phyloP scores from a whole-genome alignment of 805 yeast species.

The Zygosaccharomyces kombuchaensis region DNA sequence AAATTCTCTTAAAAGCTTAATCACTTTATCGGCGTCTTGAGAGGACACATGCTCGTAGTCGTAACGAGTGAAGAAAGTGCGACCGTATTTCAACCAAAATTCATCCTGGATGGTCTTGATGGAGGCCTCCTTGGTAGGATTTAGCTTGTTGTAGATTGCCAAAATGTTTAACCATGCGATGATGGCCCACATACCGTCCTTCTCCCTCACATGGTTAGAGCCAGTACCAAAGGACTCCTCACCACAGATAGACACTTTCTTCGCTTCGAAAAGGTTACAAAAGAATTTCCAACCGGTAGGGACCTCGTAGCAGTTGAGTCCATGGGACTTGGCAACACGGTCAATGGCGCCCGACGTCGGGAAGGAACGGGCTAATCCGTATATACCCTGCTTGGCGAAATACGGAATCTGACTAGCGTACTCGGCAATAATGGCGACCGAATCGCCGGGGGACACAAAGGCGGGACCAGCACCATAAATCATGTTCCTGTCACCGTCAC shows the following conservation, averaged over 20 bases:
- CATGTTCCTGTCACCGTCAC: conserved; percentile 99
- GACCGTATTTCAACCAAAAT: conserved; percentile 90
- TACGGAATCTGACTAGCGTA: conserved; percentile 91
- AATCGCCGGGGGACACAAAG: conserved; percentile 97
- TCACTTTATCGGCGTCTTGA: conserved; percentile 69
- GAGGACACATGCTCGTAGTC: conserved; percentile 82
- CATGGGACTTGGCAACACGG: conserved; percentile 75
- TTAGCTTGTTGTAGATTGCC: conserved; percentile 68
- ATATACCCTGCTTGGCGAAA: conserved; percentile 76
- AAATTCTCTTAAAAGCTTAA: conserved; percentile 46
- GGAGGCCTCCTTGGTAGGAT: conserved; percentile 57
- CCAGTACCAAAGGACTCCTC: conserved; percentile 99
- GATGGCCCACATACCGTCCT: conserved; percentile 97
- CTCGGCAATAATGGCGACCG: conserved; percentile 95
- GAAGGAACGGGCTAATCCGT: conserved; percentile 95
- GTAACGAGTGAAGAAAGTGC: conserved; percentile 95
- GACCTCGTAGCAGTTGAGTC: conserved; percentile 79
- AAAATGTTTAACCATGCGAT: conserved; percentile 95
- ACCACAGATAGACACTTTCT: conserved; percentile 92
- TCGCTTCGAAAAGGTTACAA: conserved; percentile 91
- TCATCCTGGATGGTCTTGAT: conserved; percentile 74
- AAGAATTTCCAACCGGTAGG: conserved; percentile 99
- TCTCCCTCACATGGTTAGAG: conserved; percentile 93
- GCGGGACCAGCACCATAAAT: conserved; percentile 86
- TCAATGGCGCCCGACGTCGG: conserved; percentile 96